Evolutionary conservation across 1,284 basidiomycete genomes (phyloP).

Genomic region (Calocybe gambosa): DNA sequence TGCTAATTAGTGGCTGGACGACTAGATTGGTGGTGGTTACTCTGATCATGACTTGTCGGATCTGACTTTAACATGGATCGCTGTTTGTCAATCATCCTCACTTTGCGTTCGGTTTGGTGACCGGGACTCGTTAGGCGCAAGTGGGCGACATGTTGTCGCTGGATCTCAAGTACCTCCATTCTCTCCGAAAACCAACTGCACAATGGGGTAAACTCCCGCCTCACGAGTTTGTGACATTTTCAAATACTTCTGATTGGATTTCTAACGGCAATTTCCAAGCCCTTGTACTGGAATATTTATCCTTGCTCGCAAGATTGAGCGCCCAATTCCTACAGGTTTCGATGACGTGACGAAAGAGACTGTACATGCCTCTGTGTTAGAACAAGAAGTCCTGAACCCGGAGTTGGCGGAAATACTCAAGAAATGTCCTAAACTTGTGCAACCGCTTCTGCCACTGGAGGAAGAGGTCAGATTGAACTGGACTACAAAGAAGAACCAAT

Average conservation of each 20-base stretch:
- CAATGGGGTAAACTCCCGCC: conserved; percentile 56
- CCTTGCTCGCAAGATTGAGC: conserved; percentile 36
- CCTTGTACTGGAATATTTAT: conserved; percentile 48
- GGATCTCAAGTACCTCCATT: conserved; percentile 46
- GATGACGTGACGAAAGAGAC: conserved; percentile 51
- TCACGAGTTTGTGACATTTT: conserved; percentile 44
- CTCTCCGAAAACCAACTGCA: conserved; percentile 43
- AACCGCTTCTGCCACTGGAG: conserved; percentile 45
- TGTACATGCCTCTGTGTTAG: conserved; percentile 54
- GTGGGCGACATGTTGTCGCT: conserved; percentile 49
- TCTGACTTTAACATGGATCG: conserved; percentile 63
- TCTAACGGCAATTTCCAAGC: conserved; percentile 24
- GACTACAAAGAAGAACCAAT: conserved; percentile 17
- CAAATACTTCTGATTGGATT: not conserved
- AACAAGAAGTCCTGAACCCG: conserved; percentile 34
- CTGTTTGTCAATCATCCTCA: conserved; percentile 30
- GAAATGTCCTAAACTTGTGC: conserved; percentile 39
- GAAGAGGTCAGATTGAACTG: conserved; percentile 42
- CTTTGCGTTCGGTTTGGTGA: not conserved
- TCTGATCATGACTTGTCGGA: conserved; percentile 62
- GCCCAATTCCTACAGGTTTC: conserved; percentile 40
- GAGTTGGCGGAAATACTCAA: conserved; percentile 31
- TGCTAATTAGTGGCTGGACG: conserved; percentile 1
- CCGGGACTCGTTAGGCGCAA: conserved; percentile 37
- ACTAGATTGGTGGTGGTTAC: conserved; percentile 67